Evolutionary conservation across 2,329 filamentous ascomycete genomes (phyloP), one percentile per base, ranked within the genome.

Genomic region (Leptosphaerulina australis): DNA sequence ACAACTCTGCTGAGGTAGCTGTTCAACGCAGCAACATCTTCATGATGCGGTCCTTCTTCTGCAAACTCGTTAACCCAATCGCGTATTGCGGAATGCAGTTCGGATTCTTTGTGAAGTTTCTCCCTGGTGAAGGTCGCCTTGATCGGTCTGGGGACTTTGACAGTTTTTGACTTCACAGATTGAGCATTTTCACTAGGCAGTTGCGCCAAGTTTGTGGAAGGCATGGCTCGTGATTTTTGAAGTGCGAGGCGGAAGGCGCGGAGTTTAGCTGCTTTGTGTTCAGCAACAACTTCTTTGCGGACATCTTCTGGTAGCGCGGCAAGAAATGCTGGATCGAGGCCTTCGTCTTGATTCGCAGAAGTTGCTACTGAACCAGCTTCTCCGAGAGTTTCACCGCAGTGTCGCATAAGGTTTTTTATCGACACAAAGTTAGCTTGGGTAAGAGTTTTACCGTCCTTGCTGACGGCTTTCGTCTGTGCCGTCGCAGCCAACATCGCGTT

Each of bases 251-350:
- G 59, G 6, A 61, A 58, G 4, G 60, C 53, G 24, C 62, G 55
- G n/a, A 68, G 51, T 46, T 65, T 67, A 4, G 60, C 56, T 21
- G 65, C 58, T 34, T 62, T 81, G 64, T 92, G 86, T 62, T 96
- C 89, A 15, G 84, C 85, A 2, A 96, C 72, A 5, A 97, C 81
- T 72, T 97, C 92, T 12, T 46, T 43, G 25, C 68, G 58, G 17
- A 72, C 26, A 36, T 96, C 90, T 58, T 88, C 86, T 0, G 93
- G 93, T 0, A 97, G 78, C 12, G 91, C 91, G 1, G 87, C 84
- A 2, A 97, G 83, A 64, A 97, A 92, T 0, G 86, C 85, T 0
- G 83, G 77, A 50, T 73, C 69, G 3, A 70, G 59, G 14, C 63
- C 63, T 44, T 37, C 12, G 14, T 26, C 10, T 20, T 31, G 6